These are phyloP conservation scores for Trypanosoma melophagium DNA, from an alignment of 208 protist species.

Conservation along the genomic window DNA sequence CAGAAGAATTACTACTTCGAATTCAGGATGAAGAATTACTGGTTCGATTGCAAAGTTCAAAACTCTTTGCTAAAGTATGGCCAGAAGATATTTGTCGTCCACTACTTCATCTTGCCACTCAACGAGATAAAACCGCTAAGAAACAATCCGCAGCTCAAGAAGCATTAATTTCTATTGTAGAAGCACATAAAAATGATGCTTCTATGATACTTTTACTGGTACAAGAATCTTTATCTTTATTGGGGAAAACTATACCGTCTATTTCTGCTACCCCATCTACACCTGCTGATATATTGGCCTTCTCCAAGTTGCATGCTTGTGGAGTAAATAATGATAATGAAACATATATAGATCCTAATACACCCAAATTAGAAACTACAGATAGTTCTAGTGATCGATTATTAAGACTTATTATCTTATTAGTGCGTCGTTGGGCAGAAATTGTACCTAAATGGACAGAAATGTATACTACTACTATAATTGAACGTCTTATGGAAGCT, in stretches of 20 bases:
- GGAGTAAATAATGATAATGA: not conserved
- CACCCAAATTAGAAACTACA: not conserved
- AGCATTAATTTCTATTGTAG: constrained; percentile 49
- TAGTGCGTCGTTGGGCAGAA: constrained; percentile 21
- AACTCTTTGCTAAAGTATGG: constrained; percentile 76
- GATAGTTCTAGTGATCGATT: constrained; percentile 1
- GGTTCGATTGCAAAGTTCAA: constrained; percentile 59
- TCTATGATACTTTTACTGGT: constrained; percentile 41
- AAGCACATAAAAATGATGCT: constrained; percentile 44
- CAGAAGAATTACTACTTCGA: constrained; percentile 71
- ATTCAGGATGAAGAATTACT: constrained; percentile 79
- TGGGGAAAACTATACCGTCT: constrained; percentile 12
- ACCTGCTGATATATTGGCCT: constrained; percentile 31
- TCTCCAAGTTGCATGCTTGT: constrained; percentile 25
- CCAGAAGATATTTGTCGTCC: constrained; percentile 71
- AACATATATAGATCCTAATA: not conserved
- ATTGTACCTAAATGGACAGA: constrained; percentile 14
- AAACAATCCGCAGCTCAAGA: constrained; percentile 49
- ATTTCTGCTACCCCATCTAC: constrained; percentile 19
- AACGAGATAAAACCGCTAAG: constrained; percentile 49
- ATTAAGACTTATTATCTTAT: constrained; percentile 14
- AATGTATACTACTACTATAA: not conserved
- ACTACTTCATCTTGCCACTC: constrained; percentile 52
- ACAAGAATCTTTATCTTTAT: constrained; percentile 24
- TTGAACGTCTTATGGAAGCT: constrained; percentile 20